Conservation (phyloP, 257 asterid genomes). For the Penstemon eatonii region DNA sequence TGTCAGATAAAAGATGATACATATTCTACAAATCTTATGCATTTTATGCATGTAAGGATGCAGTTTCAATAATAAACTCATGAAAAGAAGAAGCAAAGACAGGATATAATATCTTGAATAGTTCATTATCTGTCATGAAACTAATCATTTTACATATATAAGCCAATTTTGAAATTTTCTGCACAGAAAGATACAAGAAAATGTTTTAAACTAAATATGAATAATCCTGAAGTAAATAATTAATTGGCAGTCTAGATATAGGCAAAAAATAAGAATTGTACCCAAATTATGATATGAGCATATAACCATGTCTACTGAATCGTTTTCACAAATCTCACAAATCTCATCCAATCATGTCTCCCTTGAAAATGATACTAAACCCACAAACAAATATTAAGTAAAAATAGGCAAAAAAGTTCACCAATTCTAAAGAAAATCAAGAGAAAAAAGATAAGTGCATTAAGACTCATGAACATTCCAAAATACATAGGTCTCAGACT, state of each 20-base stretch:
- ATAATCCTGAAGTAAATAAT: neutral
- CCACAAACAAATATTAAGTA: constrained; percentile 19
- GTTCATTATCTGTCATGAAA: constrained; percentile 87
- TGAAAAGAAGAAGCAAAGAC: neutral
- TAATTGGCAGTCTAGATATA: constrained; percentile 29
- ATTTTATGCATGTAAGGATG: neutral
- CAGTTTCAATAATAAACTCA: constrained; percentile 10
- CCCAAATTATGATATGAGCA: constrained; percentile 83
- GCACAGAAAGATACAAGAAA: constrained; percentile 23
- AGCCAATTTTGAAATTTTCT: constrained; percentile 95
- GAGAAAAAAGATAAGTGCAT: constrained; percentile 36
- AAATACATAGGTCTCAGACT: too few species aligned
- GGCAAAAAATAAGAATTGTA: constrained; percentile 28
- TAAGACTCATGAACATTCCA: too few species aligned
- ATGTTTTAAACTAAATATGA: neutral
- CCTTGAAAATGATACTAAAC: constrained; percentile 81
- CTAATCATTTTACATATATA: constrained; percentile 78
- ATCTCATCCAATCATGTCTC: constrained; percentile 77
- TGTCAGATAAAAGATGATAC: too few species aligned
- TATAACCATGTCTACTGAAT: constrained; percentile 77
- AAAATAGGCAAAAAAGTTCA: neutral
- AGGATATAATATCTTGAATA: constrained; percentile 59
- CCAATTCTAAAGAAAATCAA: constrained; percentile 2
- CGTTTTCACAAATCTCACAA: constrained; percentile 68
- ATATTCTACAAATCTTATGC: neutral